A percentile compares a stretch with the other conserved stretches of the same genome.
Conservation (phyloP, 139 green algal species). For the Klebsormidium nitens region DNA sequence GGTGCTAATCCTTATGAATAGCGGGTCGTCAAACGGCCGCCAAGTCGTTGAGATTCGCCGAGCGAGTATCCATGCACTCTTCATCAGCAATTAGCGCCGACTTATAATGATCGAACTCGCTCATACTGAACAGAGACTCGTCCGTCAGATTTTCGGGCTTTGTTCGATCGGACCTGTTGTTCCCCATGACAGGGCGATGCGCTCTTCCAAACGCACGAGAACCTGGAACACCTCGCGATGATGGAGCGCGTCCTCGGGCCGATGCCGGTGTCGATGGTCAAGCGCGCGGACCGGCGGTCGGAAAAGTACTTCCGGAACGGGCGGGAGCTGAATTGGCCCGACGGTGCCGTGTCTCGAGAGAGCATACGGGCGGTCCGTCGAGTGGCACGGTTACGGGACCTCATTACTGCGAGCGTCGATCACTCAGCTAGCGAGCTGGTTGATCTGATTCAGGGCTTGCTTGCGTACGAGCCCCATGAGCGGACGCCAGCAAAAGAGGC, state of each 20-base stretch:
- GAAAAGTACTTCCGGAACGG: conserved; percentile 47
- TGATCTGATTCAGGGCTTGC: conserved; percentile 49
- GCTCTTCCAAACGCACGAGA: conserved; percentile 96
- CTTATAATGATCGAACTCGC: too few relatives aligned
- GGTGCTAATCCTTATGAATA: too few relatives aligned
- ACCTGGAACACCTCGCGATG: conserved; percentile 98
- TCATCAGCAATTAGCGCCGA: too few relatives aligned
- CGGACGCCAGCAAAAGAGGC: conserved; percentile 65
- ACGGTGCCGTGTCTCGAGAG: conserved; percentile 58
- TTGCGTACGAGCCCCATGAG: conserved; percentile 63
- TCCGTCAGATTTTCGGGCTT: too few relatives aligned
- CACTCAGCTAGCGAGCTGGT: conserved; percentile 26
- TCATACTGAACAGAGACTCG: too few relatives aligned
- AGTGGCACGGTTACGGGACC: conserved; percentile 31
- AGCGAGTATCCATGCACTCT: too few relatives aligned
- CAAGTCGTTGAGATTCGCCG: too few relatives aligned
- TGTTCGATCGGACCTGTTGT: too few relatives aligned
- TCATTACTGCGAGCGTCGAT: conserved; percentile 29
- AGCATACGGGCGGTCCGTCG: conserved; percentile 68
- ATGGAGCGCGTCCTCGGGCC: conserved; percentile 87
- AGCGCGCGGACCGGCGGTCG: conserved; percentile 19
- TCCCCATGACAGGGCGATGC: conserved; percentile 61
- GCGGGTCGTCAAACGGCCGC: too few relatives aligned
- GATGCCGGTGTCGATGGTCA: conserved; percentile 54
- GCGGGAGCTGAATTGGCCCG: conserved; percentile 66